These are phyloP conservation scores for Caloboletus inedulis DNA, from an alignment of 1,284 basidiomycete species.

Conservation along the genomic window DNA sequence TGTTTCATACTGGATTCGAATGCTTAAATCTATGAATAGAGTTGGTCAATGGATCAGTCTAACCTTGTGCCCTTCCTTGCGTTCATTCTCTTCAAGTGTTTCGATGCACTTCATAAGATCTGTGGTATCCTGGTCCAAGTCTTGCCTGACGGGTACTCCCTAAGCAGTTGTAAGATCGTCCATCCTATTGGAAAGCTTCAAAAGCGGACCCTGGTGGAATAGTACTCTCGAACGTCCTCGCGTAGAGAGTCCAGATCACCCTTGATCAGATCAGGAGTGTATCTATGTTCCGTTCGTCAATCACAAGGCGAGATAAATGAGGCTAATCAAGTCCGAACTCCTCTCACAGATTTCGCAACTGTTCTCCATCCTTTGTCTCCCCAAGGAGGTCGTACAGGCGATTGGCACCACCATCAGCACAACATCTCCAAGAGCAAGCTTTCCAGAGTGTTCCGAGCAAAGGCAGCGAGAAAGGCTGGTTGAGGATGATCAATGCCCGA, in stretches of 20 bases:
- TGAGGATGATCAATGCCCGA: conserved; percentile 78
- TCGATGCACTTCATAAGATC: conserved; percentile 92
- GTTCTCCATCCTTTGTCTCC: conserved; percentile 15
- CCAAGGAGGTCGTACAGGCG: conserved; percentile 68
- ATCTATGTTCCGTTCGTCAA: conserved; percentile 40
- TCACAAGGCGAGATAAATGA: background rate
- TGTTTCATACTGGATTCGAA: conserved; percentile 50
- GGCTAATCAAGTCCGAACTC: background rate
- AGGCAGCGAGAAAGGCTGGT: conserved; percentile 73
- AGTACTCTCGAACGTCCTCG: conserved; percentile 70
- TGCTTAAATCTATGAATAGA: background rate
- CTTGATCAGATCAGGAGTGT: conserved; percentile 83
- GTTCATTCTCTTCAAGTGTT: conserved; percentile 57
- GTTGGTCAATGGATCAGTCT: background rate
- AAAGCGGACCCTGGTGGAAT: conserved; percentile 51
- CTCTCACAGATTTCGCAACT: conserved; percentile 33
- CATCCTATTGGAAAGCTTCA: background rate
- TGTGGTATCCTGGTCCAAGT: conserved; percentile 80
- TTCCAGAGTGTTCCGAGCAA: conserved; percentile 73
- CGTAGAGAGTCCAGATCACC: conserved; percentile 92
- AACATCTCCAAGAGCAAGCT: conserved; percentile 61
- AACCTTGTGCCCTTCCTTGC: conserved; percentile 38
- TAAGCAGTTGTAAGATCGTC: conserved; percentile 29
- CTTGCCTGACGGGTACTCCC: conserved; percentile 68
- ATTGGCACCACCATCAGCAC: conserved; percentile 96